Evolutionary conservation across 2,329 filamentous ascomycete genomes (phyloP), one percentile per base, ranked within the genome.

Genomic region (Pseudopyricularia cyperi): DNA sequence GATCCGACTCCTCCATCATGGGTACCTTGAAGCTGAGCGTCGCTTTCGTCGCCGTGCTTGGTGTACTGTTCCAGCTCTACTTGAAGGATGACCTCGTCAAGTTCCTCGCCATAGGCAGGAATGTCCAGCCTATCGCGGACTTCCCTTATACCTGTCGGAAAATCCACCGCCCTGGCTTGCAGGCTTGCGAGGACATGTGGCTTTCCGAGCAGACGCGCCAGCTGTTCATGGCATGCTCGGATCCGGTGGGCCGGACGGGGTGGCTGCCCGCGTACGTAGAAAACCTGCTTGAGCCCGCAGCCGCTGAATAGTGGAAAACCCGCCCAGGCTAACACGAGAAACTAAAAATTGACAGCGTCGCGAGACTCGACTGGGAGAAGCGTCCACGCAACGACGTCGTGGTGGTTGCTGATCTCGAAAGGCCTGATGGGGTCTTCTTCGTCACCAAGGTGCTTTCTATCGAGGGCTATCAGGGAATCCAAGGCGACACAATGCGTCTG

Each of bases 141-240:
- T 65, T 64, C 39, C 59, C 61, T 19, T 63, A 64, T 54, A 54
- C 55, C 9, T 65, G 62, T 47, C 62, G 58, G 2, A 58, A 62
- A 28, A 59, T 65, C 14, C 52, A 65, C 42, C 53, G 63, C 49
- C 53, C 56, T n/a, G 53, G 52, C 19, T 53, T 65, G 22, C 57
- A 62, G 39, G 59, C 58, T 3, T 65, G 62, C 55, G 63, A 65
- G 55, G 63, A 65, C 42, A 62, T 65, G 61, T 65, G 60, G 62
- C 50, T 65, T 1, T 63, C 60, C 14, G 60, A 63, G 50, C 30
- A 54, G 19, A 62, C 60, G n/a, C 56, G 62, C 12, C 57, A 61
- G 44, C 54, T 65, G 9, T 65, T 63, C 50, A 58, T 65, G 6
- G 62, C 61, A 8, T 65, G 63, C 54, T 61, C 61, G 1, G 59